These are phyloP conservation scores for Acacia pycnantha DNA, from an alignment of 331 rosid genomes.

Conservation along the genomic window DNA sequence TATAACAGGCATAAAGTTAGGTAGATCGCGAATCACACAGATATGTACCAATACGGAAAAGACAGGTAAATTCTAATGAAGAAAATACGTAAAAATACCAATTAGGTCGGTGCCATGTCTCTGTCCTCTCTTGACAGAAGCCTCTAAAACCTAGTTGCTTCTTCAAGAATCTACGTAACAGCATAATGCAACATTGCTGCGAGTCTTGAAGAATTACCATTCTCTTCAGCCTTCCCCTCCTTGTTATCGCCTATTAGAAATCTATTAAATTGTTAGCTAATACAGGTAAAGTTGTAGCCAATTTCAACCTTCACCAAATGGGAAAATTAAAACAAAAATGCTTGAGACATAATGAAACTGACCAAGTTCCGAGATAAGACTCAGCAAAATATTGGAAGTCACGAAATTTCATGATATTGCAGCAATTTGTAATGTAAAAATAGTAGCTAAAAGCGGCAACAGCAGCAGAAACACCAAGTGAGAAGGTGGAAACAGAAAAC, in stretches of 20 bases:
- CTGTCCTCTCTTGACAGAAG: slow-evolving; percentile 36
- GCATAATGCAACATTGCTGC: slow-evolving; percentile 73
- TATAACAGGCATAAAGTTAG: no score
- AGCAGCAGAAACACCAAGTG: slow-evolving; percentile 30
- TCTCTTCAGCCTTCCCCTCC: slow-evolving; percentile 74
- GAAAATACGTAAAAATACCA: no score
- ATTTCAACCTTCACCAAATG: not conserved
- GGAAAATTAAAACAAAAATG: not conserved
- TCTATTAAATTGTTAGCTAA: slow-evolving; percentile 16
- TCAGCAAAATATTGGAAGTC: not conserved
- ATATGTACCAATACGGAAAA: no score
- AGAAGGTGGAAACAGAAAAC: slow-evolving; percentile 42
- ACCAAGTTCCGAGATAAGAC: not conserved
- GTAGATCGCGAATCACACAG: no score
- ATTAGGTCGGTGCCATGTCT: slow-evolving; percentile 38
- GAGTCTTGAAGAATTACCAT: slow-evolving; percentile 55
- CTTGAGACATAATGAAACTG: no score
- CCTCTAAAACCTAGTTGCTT: slow-evolving; percentile 41
- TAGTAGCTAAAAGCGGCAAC: not conserved
- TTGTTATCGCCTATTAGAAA: slow-evolving; percentile 64
- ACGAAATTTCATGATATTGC: not conserved
- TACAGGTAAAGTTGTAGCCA: not conserved
- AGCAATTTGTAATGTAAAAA: not conserved
- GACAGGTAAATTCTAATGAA: no score
- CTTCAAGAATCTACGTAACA: slow-evolving; percentile 56